Evolutionary conservation across 2,329 filamentous ascomycete genomes (phyloP), one percentile per base, ranked within the genome.

Genomic region (Pestalotiopsis sp.): DNA sequence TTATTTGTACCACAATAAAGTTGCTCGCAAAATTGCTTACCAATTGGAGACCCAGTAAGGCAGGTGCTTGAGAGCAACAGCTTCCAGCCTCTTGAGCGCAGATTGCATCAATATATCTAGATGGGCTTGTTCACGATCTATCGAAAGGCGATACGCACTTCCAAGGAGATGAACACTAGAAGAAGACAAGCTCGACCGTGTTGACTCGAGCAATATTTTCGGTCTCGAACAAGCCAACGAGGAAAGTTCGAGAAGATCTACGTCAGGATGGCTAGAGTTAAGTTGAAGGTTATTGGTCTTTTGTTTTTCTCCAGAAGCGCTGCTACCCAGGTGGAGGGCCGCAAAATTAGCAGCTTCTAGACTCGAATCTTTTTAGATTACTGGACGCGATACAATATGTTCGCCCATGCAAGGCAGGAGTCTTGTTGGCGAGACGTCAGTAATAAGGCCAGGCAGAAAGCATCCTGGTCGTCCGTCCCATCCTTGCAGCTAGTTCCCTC

Each of bases 201-300:
- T 52, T 20, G 45, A 52, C 20, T n/a, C 45, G 45, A 52, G 17
- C 45, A n/a, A 52, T n/a, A 52, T n/a, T 0, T n/a, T 20, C 17
- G 3, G 17, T n/a, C 20, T 17, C 45, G 20, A 52, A 5, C 45
- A 52, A n/a, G 20, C 14, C 45, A 52, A n/a, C 17, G n/a, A 17
- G 45, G 45, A 52, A 52, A 52, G 2, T 52, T 52, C 45, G 45
- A 52, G 57, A 59, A 36, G 57, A 59, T 59, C 57, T 59, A 59
- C 57, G 23, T 27, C 57, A 23, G 23, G 57, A 13, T 13, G 14
- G 27, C 59, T 39, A 62, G 27, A 62, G 12, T 62, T 62, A 62
- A 62, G 25, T 62, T 62, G 31, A 62, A 62, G 31, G 59, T 62
- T 62, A 62, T 20, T 27, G 23, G n/a, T 36, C 57, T 59, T n/a